Base-by-base conservation (phyloP, 2,329 filamentous ascomycete species). In the Fonsecaea multimorphosa region DNA sequence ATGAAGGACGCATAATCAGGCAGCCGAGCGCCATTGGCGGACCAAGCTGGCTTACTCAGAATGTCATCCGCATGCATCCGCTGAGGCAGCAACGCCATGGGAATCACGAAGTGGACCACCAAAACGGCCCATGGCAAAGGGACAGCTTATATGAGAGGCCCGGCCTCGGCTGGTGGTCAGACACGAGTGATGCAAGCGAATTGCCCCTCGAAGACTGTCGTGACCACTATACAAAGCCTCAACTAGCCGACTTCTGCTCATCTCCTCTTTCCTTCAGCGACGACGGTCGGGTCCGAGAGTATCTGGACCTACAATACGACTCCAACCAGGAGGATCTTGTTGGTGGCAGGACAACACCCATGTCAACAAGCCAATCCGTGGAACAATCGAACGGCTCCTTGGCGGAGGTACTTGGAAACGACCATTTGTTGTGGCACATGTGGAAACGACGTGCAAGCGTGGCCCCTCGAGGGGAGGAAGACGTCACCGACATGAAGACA, bases 31-130 rank as follows among this genome's bases (percentile, higher is more conserved):
- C 61, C 29, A 69, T 67, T 67, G 67, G 67, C 62, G 40, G 56
- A 14, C 34, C 44, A 16, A 54, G 16, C 40, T 63, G 56, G 67
- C 67, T 69, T 66, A 67, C 67, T 67, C 67, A 69, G 62, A 58
- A 67, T 64, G 38, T 67, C 62, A 67, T 65, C 67, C 67, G 67
- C 60, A 63, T 58, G 65, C 67, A 67, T 69, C 67, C 67, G 67
- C 67, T 67, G 64, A 69, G 49, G 62, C 64, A 68, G 63, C 67
- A 64, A 56, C 59, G 57, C 38, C 58, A 51, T 36, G 56, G 38
- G 12, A 27, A 16, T n/a, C 22, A 52, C 46, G 51, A 62, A 55
- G 53, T 29, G 38, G 44, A 56, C 57, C 54, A 34, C 49, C 8
- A 49, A 36, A 36, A 52, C 36, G 24, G 22, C 27, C 12, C 55